Percentiles rank a stretch among this genome's conserved stretches.
Evolutionary conservation across 371 early-diverging fungal species (phyloP).

Genomic region (Spiromyces aspiralis): DNA sequence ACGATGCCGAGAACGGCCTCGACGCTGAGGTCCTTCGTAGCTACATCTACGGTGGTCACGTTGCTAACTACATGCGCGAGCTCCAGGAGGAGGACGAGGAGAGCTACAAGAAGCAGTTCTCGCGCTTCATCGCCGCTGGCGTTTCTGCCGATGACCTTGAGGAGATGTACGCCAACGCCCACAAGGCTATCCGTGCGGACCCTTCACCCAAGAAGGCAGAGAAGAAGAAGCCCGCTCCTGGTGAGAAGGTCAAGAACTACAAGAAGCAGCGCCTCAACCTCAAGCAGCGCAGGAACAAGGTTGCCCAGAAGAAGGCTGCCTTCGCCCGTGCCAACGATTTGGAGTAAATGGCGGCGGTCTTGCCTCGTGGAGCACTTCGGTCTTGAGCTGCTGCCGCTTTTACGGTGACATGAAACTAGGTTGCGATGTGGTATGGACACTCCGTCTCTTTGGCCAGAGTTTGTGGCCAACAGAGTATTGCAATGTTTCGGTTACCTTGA

Average conservation of each 20-base stretch:
- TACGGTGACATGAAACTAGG: slow-evolving; percentile 15
- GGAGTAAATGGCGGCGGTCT: background rate
- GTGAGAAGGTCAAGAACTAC: slow-evolving; percentile 34
- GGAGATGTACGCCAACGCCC: slow-evolving; percentile 90
- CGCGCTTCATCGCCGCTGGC: slow-evolving; percentile 84
- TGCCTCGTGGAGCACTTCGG: background rate
- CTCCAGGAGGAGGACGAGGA: slow-evolving; percentile 98
- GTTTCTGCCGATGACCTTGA: slow-evolving; percentile 88
- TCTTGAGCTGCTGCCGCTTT: background rate
- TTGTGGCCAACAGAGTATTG: slow-evolving; percentile 14
- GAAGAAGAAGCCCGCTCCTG: slow-evolving; percentile 52
- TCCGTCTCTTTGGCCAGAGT: slow-evolving; percentile 4
- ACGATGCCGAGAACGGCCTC: slow-evolving; percentile 80
- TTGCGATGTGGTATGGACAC: slow-evolving; percentile 31
- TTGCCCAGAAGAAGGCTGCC: slow-evolving; percentile 81
- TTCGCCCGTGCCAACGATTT: slow-evolving; percentile 29
- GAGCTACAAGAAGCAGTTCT: slow-evolving; percentile 94
- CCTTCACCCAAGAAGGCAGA: slow-evolving; percentile 54
- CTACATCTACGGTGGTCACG: slow-evolving; percentile 98
- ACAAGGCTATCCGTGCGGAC: slow-evolving; percentile 87
- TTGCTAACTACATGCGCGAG: slow-evolving; percentile 95
- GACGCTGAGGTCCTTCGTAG: slow-evolving; percentile 91
- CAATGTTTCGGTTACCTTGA: slow-evolving; percentile 30
- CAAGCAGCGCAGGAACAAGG: slow-evolving; percentile 76
- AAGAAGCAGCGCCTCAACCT: slow-evolving; percentile 56